These are phyloP conservation scores for Eutreptiella sp. DNA, from an alignment of 208 protist genomes.

Conservation along the genomic window DNA sequence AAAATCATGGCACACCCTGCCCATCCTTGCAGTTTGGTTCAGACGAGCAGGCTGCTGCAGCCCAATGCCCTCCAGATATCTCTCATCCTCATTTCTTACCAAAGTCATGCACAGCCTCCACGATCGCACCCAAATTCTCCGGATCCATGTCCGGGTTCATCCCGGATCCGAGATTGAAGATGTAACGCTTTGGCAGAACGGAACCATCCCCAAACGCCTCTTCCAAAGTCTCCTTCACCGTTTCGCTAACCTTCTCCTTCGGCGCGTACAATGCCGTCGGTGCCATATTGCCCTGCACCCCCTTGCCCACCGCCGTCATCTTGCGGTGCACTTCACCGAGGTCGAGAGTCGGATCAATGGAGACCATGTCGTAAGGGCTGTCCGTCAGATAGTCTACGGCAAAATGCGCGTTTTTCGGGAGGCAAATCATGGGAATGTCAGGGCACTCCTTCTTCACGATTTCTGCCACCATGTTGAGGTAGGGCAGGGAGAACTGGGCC, in stretches of 20 bases:
- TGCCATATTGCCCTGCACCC: conserved; percentile 45
- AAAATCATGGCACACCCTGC: too few relatives aligned
- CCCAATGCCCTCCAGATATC: too few relatives aligned
- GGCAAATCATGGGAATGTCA: conserved; percentile 57
- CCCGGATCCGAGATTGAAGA: conserved; percentile 78
- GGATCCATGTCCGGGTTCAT: conserved; percentile 55
- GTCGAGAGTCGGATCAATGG: conserved; percentile 65
- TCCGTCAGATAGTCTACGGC: conserved; percentile 39
- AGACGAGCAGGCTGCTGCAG: too few relatives aligned
- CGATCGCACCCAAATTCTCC: conserved; percentile 43
- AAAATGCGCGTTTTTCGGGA: conserved; percentile 59
- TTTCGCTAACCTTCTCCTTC: conserved; percentile 17
- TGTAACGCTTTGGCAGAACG: conserved; percentile 42
- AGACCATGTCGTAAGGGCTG: conserved; percentile 54
- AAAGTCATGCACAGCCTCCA: conserved; percentile 54
- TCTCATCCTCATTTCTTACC: too few relatives aligned
- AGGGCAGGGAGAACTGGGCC: conserved; percentile 50
- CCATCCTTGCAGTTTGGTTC: too few relatives aligned
- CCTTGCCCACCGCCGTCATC: conserved; percentile 3
- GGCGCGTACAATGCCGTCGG: conserved; percentile 34
- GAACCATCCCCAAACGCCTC: conserved; percentile 43
- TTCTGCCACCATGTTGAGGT: conserved; percentile 47
- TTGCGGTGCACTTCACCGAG: conserved; percentile 15
- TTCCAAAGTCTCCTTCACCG: conserved; percentile 27
- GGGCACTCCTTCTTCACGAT: conserved; percentile 41